Conservation (phyloP, 78 protist species). For the Isochrysis galbana region DNA sequence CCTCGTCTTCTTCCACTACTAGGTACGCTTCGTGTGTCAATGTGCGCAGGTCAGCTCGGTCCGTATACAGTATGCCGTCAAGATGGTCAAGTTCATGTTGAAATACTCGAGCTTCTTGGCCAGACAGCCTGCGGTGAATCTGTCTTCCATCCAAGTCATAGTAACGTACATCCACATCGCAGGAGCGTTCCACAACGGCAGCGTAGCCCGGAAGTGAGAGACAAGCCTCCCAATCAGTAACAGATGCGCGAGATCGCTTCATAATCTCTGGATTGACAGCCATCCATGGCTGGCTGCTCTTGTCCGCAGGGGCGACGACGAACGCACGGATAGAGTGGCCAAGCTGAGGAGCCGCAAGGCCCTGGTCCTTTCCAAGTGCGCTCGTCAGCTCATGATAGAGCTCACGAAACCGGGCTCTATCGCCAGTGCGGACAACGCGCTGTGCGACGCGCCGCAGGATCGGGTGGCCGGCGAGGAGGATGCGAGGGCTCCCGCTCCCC, state of each 20-base stretch:
- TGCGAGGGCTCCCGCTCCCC: no score
- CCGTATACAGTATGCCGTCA: not conserved
- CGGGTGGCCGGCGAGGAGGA: not conserved
- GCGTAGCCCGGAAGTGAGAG: not conserved
- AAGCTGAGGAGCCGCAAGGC: not conserved
- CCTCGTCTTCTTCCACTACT: no score
- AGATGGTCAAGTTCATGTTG: constrained; percentile 47
- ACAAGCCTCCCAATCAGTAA: not conserved
- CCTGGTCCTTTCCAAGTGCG: not conserved
- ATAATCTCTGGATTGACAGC: not conserved
- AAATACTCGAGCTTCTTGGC: constrained; percentile 34
- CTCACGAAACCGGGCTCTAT: not conserved
- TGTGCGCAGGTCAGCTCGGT: no score
- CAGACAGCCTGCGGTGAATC: not conserved
- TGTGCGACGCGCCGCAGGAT: not conserved
- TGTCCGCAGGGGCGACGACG: not conserved
- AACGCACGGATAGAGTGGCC: not conserved
- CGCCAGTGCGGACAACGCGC: not conserved
- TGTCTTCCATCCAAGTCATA: not conserved
- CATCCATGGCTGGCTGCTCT: not conserved
- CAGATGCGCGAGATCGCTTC: not conserved
- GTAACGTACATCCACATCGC: not conserved
- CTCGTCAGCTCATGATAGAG: not conserved
- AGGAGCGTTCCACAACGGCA: not conserved
- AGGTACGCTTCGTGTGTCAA: no score